phyloP scores from a whole-genome alignment of 139 green algal genomes.

The Microglena sp. region DNA sequence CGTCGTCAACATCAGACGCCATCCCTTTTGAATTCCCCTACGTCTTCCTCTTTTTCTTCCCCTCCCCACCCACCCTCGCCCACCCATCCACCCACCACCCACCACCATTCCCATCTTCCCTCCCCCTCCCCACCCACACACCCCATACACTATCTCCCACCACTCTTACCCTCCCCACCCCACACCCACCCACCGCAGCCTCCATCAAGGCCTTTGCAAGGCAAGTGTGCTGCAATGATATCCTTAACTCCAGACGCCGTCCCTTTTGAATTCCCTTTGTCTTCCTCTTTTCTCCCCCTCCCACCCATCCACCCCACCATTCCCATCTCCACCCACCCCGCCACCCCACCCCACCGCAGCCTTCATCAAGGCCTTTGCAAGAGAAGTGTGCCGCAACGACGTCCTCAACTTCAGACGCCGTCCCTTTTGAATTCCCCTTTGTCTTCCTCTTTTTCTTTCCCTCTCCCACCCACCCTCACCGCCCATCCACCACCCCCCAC shows the following conservation, averaged over 20 bases:
- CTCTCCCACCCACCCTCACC: not conserved
- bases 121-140: too few relatives aligned
- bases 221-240: conserved; percentile 77
- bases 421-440: too few relatives aligned
- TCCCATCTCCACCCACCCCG: not conserved
- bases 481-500: not conserved
- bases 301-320: not conserved
- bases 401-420: conserved; percentile 79
- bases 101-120: too few relatives aligned
- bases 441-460: conserved; percentile 43
- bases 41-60: conserved; percentile 93
- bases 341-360: conserved; percentile 4
- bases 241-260: conserved; percentile 78
- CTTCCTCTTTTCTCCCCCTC: conserved; percentile 34
- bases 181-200: too few relatives aligned
- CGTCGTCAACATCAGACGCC: conserved; percentile 79
- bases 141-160: too few relatives aligned
- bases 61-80: too few relatives aligned
- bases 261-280: too few relatives aligned
- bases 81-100: too few relatives aligned
- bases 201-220: too few relatives aligned
- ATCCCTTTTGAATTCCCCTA: too few relatives aligned
- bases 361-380: too few relatives aligned
- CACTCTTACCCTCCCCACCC: too few relatives aligned
- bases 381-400: conserved; percentile 80